Base-by-base conservation (phyloP, 75 land plant genomes). In the Adiantum capillusveneris region DNA sequence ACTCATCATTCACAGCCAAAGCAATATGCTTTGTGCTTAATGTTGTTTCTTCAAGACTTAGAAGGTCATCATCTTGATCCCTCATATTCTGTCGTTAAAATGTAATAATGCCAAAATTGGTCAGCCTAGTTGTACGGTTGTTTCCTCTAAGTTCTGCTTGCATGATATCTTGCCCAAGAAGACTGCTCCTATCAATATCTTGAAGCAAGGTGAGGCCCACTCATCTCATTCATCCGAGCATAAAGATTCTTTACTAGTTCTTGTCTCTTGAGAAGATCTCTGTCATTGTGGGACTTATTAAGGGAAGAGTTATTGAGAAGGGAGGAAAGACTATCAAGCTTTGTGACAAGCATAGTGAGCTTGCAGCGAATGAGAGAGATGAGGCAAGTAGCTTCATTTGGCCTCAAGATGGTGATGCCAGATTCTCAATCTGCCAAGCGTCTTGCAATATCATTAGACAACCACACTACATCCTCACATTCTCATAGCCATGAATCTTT, bases 1-100 rank as follows among this genome's bases (percentile, higher is more conserved):
- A 70, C 53, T 94, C 98, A 41, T 93, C 98, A 62, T 89, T 89
- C 21, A 93, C 83, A 18, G 98, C 80, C 59, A 93, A 65, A 55
- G 98, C 98, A 53, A 94, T 86, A 58, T 94, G 98, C 43, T 90
- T 94, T 30, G 98, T 94, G 64, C 98, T 94, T 17, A 69, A n/a
- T 11, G 84, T 88, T 16, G 90, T 83, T 63, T 75, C 79, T 66
- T 94, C 96, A 58, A 94, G 62, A 41, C 68, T 71, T 44, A 71
- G 85, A 65, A 94, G 81, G 41, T 86, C 96, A 51, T 86, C 85
- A 71, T 94, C 98, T 86, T 94, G 98, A 58, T 89, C 98, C n/a
- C n/a, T n/a, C n/a, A n/a, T n/a, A n/a, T n/a, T n/a, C n/a, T n/a
- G n/a, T n/a, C n/a, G n/a, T n/a, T n/a, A n/a, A n/a, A n/a, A n/a